Evolutionary conservation across 441 rosid genomes (phyloP).

Genomic region (Pelargonium australe): DNA sequence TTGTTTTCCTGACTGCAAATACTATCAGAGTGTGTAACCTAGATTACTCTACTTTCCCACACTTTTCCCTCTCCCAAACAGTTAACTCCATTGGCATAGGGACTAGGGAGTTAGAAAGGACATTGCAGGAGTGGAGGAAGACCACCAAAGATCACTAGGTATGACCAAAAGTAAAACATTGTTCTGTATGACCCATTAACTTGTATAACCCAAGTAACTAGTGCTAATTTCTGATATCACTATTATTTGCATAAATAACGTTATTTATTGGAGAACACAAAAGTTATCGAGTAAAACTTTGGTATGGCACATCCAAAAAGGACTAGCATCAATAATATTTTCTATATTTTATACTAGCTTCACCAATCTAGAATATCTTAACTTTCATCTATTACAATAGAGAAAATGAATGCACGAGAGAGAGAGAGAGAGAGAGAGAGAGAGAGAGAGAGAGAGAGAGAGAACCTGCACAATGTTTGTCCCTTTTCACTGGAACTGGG

Average conservation of each 20-base stretch:
- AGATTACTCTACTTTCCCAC: neutral
- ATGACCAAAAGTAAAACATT: neutral
- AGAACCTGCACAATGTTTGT: constrained; percentile 71
- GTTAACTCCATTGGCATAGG: neutral
- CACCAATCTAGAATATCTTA: neutral
- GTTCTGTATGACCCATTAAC: neutral
- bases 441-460: neutral
- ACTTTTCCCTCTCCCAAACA: neutral
- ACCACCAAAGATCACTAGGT: neutral
- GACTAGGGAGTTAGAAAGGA: neutral
- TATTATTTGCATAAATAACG: neutral
- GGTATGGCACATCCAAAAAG: neutral
- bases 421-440: neutral
- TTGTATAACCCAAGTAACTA: neutral
- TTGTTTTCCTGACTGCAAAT: constrained; percentile 2
- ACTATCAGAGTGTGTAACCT: neutral
- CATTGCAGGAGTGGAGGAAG: neutral
- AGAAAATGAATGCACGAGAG: neutral
- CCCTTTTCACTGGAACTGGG: constrained; percentile 74
- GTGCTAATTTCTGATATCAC: neutral
- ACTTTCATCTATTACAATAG: neutral
- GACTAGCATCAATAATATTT: neutral
- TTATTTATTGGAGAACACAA: neutral
- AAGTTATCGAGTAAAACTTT: neutral
- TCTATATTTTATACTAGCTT: neutral